A percentile compares a stretch with the other conserved stretches of the same genome.
Evolutionary conservation across 345 rosid species (phyloP).

Genomic region (Salix suchowensis): DNA sequence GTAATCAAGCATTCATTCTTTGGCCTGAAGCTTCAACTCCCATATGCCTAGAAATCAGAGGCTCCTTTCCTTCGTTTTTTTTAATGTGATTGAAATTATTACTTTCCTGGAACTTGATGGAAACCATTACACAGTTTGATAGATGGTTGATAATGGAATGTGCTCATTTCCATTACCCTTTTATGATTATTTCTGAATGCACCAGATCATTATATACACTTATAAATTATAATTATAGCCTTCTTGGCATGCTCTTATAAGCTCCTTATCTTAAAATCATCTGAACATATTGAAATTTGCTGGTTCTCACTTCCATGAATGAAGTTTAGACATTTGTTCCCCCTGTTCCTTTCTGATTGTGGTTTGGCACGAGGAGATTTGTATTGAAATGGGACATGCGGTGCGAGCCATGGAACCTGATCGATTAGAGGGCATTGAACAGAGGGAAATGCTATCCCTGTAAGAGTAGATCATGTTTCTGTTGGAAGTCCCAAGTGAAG

Average conservation of each 20-base stretch:
- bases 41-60: conserved; percentile 5
- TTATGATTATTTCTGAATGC: background rate
- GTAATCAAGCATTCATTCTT: conserved; percentile 27
- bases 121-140: background rate
- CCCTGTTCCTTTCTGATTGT: background rate
- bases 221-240: background rate
- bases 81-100: conserved; percentile 7
- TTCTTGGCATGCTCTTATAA: background rate
- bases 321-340: background rate
- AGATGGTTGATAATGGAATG: background rate
- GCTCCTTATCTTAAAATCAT: background rate
- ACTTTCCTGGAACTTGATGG: conserved; percentile 10
- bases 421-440: background rate
- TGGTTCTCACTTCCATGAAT: background rate
- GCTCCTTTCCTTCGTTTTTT: background rate
- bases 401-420: background rate
- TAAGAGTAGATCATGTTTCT: background rate
- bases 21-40: conserved; percentile 18
- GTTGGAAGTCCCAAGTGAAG: background rate
- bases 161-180: background rate
- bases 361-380: background rate
- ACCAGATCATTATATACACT: background rate
- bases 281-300: background rate
- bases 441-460: background rate
- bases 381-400: background rate